Base-by-base conservation (phyloP, 2,329 filamentous ascomycete species). In the Aureobasidium sp. region DNA sequence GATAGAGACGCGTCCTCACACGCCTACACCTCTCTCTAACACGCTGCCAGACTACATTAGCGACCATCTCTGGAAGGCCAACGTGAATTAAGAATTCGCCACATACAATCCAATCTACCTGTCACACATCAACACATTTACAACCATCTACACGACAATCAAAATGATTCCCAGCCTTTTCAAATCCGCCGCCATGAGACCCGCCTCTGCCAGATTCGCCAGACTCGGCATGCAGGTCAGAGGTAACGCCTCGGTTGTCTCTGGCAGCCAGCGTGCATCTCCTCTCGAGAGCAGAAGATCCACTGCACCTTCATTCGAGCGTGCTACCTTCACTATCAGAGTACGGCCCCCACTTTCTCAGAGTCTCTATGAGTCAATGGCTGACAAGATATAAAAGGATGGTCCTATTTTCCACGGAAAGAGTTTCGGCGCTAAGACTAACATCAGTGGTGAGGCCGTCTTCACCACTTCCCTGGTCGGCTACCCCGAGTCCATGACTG, bases 381-480 rank as follows among this genome's bases (percentile, higher is more conserved):
- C 72, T 75, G 58, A 75, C 68, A 64, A 56, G 52, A 52, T 56
- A 59, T 65, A 64, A 37, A 72, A 91, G 86, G 91, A 96, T 79
- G 94, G 94, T 65, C 94, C 94, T 48, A 88, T 97, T 73, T 97
- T 96, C 81, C 90, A 91, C 70, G 94, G 94, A 74, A 96, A 90
- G 74, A 96, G 93, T 64, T 99, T 97, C 71, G 94, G 94, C 71
- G 94, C 94, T 73, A 94, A 95, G 76, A 85, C 89, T 75, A 99
- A 97, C 82, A 90, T 97, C 74, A 96, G 92, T 66, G 94, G 94
- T 69, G 94, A 99, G 81, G 94, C 94, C 50, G 94, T 97, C 75
- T 99, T 99, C 82, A 97, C 94, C 66, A 97, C 94, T 64, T 97
- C 93, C 27, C 86, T 97, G 62, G 94, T 99, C 64, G 94, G 94